Percentiles rank a stretch among this genome's conserved stretches.
These are phyloP conservation scores for Knoxdaviesia proteae DNA, from an alignment of 2,329 filamentous ascomycete species.

Conservation along the genomic window DNA sequence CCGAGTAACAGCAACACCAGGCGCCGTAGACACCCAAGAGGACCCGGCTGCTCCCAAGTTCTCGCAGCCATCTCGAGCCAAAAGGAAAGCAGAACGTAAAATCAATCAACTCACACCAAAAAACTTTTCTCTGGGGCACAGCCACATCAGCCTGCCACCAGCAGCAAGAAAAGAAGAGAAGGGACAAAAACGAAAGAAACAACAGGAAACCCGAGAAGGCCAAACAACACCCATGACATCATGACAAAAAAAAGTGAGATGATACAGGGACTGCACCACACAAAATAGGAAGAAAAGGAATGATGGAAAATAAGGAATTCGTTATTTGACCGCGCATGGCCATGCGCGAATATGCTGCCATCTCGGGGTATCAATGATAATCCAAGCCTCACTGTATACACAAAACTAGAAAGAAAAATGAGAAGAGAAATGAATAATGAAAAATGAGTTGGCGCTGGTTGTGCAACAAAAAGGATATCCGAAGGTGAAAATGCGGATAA, in stretches of 20 bases:
- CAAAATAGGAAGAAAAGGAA: neutral
- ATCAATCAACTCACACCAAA: no score
- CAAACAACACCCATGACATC: neutral
- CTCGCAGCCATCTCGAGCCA: no score
- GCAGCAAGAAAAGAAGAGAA: neutral
- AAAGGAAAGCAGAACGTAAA: no score
- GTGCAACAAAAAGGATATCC: neutral
- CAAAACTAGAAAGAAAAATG: neutral
- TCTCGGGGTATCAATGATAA: no score
- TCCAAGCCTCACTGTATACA: no score
- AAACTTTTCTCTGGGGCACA: no score
- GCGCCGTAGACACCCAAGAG: no score
- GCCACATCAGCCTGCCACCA: no score
- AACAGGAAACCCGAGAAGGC: neutral
- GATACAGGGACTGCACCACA: neutral
- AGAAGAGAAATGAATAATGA: neutral
- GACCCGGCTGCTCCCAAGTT: no score
- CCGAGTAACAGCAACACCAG: no score
- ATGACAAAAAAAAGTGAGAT: neutral
- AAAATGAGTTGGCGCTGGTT: neutral
- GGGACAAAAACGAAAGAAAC: neutral
- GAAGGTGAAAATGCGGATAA: neutral
- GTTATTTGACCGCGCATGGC: neutral
- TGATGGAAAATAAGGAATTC: neutral
- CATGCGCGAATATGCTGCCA: no score